These are phyloP conservation scores for Naganishia sp. DNA, from an alignment of 1,284 basidiomycete species.

Conservation along the genomic window DNA sequence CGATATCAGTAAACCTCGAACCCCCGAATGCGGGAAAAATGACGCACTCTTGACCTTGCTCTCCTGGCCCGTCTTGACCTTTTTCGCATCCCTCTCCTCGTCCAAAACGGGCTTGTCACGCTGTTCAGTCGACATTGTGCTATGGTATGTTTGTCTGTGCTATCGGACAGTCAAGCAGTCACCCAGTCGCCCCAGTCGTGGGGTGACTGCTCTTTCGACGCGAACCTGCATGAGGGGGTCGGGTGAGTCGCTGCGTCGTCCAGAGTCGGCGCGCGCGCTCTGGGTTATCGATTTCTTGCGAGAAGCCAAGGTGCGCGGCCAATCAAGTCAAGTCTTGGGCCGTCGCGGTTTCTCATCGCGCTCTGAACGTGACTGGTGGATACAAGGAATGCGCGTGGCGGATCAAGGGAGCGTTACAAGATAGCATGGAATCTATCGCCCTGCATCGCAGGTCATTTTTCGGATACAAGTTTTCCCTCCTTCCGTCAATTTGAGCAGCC, in stretches of 20 bases:
- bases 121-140: constrained; percentile 19
- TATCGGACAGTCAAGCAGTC: not conserved
- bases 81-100: constrained; percentile 29
- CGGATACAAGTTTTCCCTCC: too few relatives aligned
- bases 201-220: constrained; percentile 8
- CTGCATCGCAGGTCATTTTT: too few relatives aligned
- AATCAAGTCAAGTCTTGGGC: too few relatives aligned
- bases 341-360: too few relatives aligned
- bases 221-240: not conserved
- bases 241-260: not conserved
- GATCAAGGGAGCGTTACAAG: too few relatives aligned
- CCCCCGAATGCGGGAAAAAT: not conserved
- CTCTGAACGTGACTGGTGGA: too few relatives aligned
- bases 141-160: not conserved
- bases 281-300: too few relatives aligned
- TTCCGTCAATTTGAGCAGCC: too few relatives aligned
- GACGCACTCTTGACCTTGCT: constrained; percentile 28
- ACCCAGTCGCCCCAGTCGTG: too few relatives aligned
- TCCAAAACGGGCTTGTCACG: constrained; percentile 29
- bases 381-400: too few relatives aligned
- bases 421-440: too few relatives aligned
- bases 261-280: not conserved
- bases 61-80: constrained; percentile 25
- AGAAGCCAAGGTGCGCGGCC: too few relatives aligned
- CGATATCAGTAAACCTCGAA: not conserved